A percentile compares a stretch with the other conserved stretches of the same genome.
phyloP scores from a whole-genome alignment of 257 asterid genomes.

The Cinchona pubescens region DNA sequence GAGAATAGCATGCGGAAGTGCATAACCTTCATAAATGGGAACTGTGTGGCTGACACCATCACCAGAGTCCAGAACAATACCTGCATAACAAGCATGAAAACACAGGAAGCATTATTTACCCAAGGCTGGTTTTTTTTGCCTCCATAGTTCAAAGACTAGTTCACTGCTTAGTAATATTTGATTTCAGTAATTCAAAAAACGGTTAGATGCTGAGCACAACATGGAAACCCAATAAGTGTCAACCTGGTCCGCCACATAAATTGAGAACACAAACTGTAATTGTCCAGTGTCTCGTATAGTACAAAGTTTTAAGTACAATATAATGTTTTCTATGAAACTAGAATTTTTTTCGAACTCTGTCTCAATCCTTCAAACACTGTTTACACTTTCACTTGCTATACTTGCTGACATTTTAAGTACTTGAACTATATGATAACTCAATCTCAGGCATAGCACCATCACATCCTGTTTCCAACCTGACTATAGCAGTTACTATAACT shows the following conservation, averaged over 20 bases:
- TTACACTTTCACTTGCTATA: background rate
- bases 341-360: background rate
- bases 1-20: slow-evolving; percentile 30
- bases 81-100: slow-evolving; percentile 9
- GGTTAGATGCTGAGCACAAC: background rate
- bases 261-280: background rate
- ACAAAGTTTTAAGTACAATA: background rate
- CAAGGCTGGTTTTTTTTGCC: background rate
- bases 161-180: background rate
- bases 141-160: background rate
- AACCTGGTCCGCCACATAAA: background rate
- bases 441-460: background rate
- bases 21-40: slow-evolving; percentile 32
- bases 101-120: background rate
- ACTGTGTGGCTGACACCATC: slow-evolving; percentile 35
- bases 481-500: background rate
- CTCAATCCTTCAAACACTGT: background rate
- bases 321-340: background rate
- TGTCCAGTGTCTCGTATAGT: no score
- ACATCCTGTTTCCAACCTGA: background rate
- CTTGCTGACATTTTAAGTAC: background rate
- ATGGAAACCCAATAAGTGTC: background rate
- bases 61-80: slow-evolving; percentile 29
- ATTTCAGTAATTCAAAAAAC: background rate
- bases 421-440: background rate